A percentile compares a stretch with the other conserved stretches of the same genome.
Conservation (phyloP, 1,284 basidiomycete species). For the Microbotryum lychnidis-dioicae region DNA sequence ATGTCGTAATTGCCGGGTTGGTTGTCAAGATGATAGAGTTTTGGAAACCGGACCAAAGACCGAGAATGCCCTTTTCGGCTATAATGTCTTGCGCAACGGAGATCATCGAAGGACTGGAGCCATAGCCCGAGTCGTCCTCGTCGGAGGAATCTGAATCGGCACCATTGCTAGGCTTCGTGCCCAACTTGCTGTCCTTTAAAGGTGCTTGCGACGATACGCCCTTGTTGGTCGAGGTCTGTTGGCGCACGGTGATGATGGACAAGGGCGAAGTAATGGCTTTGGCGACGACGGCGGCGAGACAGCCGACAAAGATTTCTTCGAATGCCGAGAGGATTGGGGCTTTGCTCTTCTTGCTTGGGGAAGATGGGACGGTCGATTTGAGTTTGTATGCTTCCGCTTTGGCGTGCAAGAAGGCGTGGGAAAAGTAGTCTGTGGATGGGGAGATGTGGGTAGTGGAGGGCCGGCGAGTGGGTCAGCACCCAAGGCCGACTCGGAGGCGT, state of each 20-base stretch:
- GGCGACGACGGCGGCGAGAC: conserved; percentile 43
- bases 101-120: conserved; percentile 33
- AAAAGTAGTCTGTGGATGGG: no score
- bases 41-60: conserved; percentile 42
- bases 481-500: no score
- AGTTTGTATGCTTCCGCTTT: background rate
- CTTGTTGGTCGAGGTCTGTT: conserved; percentile 39
- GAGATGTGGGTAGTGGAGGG: no score
- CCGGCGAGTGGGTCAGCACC: no score
- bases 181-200: conserved; percentile 18
- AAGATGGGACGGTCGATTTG: background rate
- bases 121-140: conserved; percentile 37
- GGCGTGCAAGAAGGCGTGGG: background rate
- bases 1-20: conserved; percentile 44
- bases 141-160: conserved; percentile 35
- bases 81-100: conserved; percentile 39
- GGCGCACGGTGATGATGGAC: conserved; percentile 45
- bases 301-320: conserved; percentile 44
- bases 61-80: conserved; percentile 38
- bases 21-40: conserved; percentile 39
- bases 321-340: conserved; percentile 35
- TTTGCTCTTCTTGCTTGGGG: conserved; percentile 4
- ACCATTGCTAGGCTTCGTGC: conserved; percentile 21
- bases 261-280: conserved; percentile 45
- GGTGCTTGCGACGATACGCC: conserved; percentile 8